Conservation (phyloP, 2,329 filamentous ascomycete species). For the Alternaria postmessia region DNA sequence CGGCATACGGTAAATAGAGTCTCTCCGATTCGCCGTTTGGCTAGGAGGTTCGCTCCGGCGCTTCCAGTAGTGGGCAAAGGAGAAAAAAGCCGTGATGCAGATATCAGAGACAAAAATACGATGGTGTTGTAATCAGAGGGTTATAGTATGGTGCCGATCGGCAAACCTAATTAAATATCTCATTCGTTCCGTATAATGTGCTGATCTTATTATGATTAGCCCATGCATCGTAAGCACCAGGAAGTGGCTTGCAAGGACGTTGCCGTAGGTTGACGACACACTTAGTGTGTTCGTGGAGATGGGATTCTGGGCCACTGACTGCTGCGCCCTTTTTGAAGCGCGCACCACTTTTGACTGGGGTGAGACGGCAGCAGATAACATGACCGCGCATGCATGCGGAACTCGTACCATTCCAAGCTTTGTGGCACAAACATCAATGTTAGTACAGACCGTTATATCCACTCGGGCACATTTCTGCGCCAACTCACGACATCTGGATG, state of each 20-base stretch:
- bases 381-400: background rate
- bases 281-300: background rate
- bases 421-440: background rate
- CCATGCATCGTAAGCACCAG: constrained; percentile 1
- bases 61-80: background rate
- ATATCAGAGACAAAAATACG: background rate
- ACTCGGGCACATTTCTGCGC: background rate
- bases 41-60: constrained; percentile 2
- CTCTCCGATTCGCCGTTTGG: background rate
- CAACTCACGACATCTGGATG: constrained; percentile 1
- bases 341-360: background rate
- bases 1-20: constrained; percentile 3
- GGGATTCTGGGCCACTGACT: background rate
- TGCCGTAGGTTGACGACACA: background rate
- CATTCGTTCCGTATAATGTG: constrained; percentile 4
- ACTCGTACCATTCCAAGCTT: constrained; percentile 4
- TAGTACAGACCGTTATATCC: background rate
- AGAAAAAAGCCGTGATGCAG: background rate
- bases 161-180: constrained; percentile 11
- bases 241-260: background rate
- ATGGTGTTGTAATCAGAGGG: background rate
- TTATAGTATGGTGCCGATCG: constrained; percentile 1
- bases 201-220: constrained; percentile 5
- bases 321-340: background rate
- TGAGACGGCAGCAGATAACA: constrained; percentile 3